A percentile compares a stretch with the other conserved stretches of the same genome.
phyloP scores from a whole-genome alignment of 371 early-diverging fungal genomes.

The Mortierella sp. region DNA sequence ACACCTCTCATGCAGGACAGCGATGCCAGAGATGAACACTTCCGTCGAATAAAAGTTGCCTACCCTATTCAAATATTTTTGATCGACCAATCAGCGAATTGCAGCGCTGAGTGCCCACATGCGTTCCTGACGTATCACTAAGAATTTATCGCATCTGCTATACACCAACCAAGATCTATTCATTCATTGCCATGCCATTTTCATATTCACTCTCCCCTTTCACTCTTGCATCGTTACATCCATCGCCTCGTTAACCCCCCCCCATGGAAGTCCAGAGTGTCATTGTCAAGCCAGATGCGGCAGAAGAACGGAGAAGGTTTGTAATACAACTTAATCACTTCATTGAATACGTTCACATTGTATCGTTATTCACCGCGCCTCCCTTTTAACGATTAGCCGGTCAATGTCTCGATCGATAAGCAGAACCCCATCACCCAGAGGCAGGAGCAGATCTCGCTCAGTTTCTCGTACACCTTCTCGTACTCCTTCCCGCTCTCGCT shows the following conservation, averaged over 20 bases:
- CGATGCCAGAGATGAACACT: too few relatives aligned
- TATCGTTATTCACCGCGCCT: slow-evolving; percentile 16
- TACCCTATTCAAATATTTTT: too few relatives aligned
- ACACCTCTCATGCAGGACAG: too few relatives aligned
- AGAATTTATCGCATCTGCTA: neutral
- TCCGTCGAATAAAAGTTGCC: too few relatives aligned
- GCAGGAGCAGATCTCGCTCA: slow-evolving; percentile 35
- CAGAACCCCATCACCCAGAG: slow-evolving; percentile 28
- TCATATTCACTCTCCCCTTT: neutral
- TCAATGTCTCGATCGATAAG: slow-evolving; percentile 37
- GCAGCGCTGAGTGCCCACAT: too few relatives aligned
- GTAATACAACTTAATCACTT: neutral
- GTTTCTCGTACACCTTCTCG: slow-evolving; percentile 32
- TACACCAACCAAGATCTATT: neutral
- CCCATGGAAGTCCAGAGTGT: slow-evolving; percentile 39
- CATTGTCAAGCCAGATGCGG: slow-evolving; percentile 12
- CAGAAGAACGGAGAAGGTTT: slow-evolving; percentile 21
- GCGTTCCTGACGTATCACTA: neutral
- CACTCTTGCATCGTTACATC: slow-evolving; percentile 7
- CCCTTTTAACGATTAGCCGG: slow-evolving; percentile 2
- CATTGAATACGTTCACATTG: neutral
- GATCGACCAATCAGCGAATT: too few relatives aligned
- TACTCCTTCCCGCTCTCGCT: slow-evolving; percentile 19
- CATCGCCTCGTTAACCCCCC: neutral
- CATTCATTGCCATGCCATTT: neutral